Base-by-base conservation (phyloP, 441 rosid genomes). In the Raphanus hybrid region DNA sequence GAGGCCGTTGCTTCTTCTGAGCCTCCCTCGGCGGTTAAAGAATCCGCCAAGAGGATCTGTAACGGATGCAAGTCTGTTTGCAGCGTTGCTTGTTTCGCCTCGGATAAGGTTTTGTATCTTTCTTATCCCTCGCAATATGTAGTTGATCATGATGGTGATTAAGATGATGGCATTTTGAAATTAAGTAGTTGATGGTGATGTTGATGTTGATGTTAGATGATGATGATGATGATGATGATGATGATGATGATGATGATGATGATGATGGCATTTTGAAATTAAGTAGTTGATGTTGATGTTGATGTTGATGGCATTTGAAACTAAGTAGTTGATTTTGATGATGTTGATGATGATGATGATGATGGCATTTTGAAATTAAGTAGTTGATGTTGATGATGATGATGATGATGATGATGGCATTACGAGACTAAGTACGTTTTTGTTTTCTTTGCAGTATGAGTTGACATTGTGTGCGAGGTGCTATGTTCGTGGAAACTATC, bases 381-480 rank as follows among this genome's bases (percentile, higher is more conserved):
- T 50, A 4, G 43, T 37, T 37, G 43, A 37, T 37, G 43, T 7
- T 37, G 43, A 41, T 41, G 43, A 37, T 37, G 43, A 18, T 37
- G 43, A 41, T 41, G 43, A 37, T 37, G 43, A 18, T 41, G 48
- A 41, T 41, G 48, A 9, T 41, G 48, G 48, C 14, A 11, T 48
- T 48, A n/a, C n/a, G 54, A 48, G n/a, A 48, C 16, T 48, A n/a
- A 12, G 54, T 48, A 5, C 8, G n/a, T 48, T 68, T 14, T 39
- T 20, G 15, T n/a, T 68, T 35, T 58, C 3, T 50, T 60, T 74
- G 73, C 92, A 91, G 99, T 82, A 89, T 83, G 95, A 91, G 69
- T 85, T 92, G 82, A 92, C 97, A 58, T 92, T 93, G 69, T 95
- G 99, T 80, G 99, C 98, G 5, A 88, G 97, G 71, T 95, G 99